These are phyloP conservation scores for Colletotrichum tabaci DNA, from an alignment of 2,329 filamentous ascomycete species.

Conservation along the genomic window DNA sequence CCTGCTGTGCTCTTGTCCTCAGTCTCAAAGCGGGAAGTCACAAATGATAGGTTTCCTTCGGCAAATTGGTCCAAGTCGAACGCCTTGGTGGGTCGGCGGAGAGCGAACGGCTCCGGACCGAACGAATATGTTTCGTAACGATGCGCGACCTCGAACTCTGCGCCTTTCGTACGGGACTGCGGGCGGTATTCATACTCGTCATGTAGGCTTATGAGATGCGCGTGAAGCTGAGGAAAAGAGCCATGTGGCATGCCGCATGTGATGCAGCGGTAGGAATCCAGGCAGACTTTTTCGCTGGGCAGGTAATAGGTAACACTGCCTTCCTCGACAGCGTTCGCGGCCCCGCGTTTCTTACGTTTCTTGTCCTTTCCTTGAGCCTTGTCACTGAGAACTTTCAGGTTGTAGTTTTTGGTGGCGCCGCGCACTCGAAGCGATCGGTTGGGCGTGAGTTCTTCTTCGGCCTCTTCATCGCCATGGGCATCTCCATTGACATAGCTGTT, in stretches of 20 bases:
- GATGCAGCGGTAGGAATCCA: constrained; percentile 67
- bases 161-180: constrained; percentile 51
- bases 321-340: constrained; percentile 50
- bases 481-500: constrained; percentile 43
- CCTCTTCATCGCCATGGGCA: constrained; percentile 60
- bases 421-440: constrained; percentile 66
- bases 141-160: constrained; percentile 58
- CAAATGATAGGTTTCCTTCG: constrained; percentile 63
- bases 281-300: constrained; percentile 60
- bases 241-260: constrained; percentile 64
- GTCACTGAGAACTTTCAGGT: constrained; percentile 72
- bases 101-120: constrained; percentile 57
- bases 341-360: constrained; percentile 57
- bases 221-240: constrained; percentile 63
- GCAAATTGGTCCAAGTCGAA: constrained; percentile 62
- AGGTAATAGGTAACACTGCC: constrained; percentile 63
- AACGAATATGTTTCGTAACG: constrained; percentile 48
- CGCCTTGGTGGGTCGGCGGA: constrained; percentile 58
- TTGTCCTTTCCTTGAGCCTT: constrained; percentile 69
- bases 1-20: constrained; percentile 39
- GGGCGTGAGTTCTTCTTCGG: constrained; percentile 65
- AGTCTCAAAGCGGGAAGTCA: constrained; percentile 58
- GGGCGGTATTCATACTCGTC: constrained; percentile 61
- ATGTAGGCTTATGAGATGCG: constrained; percentile 64
- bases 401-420: constrained; percentile 66